Percentiles rank a stretch among this genome's conserved stretches.
phyloP scores from a whole-genome alignment of 2,329 filamentous ascomycete species.

The Aspergillus bombycis region DNA sequence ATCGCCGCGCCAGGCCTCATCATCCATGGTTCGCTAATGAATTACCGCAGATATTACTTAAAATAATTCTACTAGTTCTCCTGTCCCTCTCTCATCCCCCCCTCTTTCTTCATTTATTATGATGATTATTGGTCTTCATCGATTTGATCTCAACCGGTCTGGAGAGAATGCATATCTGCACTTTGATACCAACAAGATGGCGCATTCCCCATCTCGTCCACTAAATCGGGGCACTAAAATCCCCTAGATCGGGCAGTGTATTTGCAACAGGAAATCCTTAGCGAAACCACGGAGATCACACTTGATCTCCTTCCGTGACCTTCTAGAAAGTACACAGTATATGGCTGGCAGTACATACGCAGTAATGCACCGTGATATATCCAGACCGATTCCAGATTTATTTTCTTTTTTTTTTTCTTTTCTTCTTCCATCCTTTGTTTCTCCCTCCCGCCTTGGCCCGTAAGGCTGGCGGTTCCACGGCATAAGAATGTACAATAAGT shows the following conservation, averaged over 20 bases:
- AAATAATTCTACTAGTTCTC: background rate
- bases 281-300: background rate
- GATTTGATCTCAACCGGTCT: background rate
- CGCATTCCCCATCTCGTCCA: background rate
- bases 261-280: background rate
- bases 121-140: background rate
- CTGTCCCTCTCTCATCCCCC: background rate
- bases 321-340: background rate
- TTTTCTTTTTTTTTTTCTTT: background rate
- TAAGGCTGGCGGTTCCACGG: background rate
- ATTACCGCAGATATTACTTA: background rate
- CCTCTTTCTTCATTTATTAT: background rate
- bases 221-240: background rate
- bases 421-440: background rate
- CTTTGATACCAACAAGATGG: background rate
- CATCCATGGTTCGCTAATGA: background rate
- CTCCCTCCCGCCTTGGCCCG: background rate
- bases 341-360: background rate
- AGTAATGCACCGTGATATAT: background rate
- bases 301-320: background rate
- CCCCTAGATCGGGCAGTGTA: background rate
- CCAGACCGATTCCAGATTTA: background rate
- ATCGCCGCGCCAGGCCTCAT: slow-evolving; percentile 5
- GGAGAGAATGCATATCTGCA: background rate
- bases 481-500: background rate